phyloP scores from a whole-genome alignment of 139 green algal species.

The Tetradesmus lagerheimii region DNA sequence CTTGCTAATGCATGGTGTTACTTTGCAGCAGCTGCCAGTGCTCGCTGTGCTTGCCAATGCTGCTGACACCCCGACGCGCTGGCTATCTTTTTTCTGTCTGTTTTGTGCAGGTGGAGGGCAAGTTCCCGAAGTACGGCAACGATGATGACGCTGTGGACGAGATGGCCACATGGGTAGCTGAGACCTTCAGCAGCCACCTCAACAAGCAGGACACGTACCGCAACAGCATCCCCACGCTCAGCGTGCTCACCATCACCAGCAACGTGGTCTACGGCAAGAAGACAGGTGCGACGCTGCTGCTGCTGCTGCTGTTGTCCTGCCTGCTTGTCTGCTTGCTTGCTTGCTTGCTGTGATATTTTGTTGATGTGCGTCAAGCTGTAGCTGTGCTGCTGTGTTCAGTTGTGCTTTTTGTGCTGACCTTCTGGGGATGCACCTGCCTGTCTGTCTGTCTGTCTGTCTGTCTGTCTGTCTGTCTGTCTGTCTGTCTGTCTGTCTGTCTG shows the following conservation, averaged over 20 bases:
- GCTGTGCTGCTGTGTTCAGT: no score
- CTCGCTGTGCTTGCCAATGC: no score
- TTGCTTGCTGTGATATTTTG: background rate
- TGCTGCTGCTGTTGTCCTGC: background rate
- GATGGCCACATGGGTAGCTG: conserved; percentile 63
- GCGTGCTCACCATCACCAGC: conserved; percentile 84
- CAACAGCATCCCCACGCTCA: conserved; percentile 74
- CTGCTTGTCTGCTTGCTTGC: background rate
- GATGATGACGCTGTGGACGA: conserved; percentile 75
- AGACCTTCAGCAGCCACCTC: conserved; percentile 48
- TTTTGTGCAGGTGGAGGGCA: conserved; percentile 59
- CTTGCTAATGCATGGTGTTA: no score
- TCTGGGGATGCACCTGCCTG: no score
- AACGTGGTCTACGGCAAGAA: conserved; percentile 79
- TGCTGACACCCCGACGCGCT: background rate
- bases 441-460: no score
- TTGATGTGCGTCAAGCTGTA: no score
- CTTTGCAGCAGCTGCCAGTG: no score
- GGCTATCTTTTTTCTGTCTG: background rate
- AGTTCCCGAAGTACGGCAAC: conserved; percentile 86
- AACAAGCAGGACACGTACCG: conserved; percentile 76
- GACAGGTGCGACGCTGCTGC: background rate
- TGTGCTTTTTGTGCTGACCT: no score
- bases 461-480: no score
- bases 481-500: no score